Percentiles rank a stretch among this genome's conserved stretches.
Conservation (phyloP, 139 green algal genomes). For the Marvania coccoides region DNA sequence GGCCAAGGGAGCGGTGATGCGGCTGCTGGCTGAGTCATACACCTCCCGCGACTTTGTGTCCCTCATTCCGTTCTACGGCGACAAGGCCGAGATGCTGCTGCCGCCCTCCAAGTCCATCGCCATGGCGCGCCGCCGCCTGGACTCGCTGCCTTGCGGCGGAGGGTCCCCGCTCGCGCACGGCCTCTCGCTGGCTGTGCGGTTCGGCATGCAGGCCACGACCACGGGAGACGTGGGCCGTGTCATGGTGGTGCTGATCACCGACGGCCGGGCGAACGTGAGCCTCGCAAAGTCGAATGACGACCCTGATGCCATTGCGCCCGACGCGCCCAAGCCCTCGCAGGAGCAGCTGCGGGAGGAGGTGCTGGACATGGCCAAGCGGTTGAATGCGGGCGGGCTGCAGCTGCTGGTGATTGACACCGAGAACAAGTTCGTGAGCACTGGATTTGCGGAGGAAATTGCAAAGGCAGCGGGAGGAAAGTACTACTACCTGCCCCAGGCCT, state of each 20-base stretch:
- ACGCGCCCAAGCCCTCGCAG: conserved; percentile 65
- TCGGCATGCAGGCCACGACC: conserved; percentile 62
- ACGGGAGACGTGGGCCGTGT: conserved; percentile 86
- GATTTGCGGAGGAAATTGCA: conserved; percentile 97
- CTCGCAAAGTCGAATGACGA: conserved; percentile 89
- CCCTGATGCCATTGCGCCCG: conserved; percentile 71
- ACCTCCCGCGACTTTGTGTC: conserved; percentile 89
- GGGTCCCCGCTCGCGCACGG: conserved; percentile 95
- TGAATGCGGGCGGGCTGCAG: conserved; percentile 55
- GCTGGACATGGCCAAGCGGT: conserved; percentile 87
- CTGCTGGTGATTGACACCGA: conserved; percentile 97
- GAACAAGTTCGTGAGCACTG: conserved; percentile 97
- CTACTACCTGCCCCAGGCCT: conserved; percentile 96
- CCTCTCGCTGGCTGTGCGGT: conserved; percentile 69
- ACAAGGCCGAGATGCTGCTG: conserved; percentile 95
- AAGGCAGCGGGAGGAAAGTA: conserved; percentile 57
- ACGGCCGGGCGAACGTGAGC: conserved; percentile 92
- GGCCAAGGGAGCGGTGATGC: conserved; percentile 95
- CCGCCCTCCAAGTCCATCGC: conserved; percentile 95
- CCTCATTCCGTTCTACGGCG: conserved; percentile 97
- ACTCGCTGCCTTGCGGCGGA: conserved; percentile 93
- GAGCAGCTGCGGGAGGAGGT: conserved; percentile 64
- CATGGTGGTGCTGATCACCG: conserved; percentile 96
- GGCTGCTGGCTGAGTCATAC: conserved; percentile 90
- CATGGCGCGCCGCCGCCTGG: conserved; percentile 91